These are phyloP conservation scores for Eucalyptus urophylla DNA, from an alignment of 345 rosid species.

Conservation along the genomic window DNA sequence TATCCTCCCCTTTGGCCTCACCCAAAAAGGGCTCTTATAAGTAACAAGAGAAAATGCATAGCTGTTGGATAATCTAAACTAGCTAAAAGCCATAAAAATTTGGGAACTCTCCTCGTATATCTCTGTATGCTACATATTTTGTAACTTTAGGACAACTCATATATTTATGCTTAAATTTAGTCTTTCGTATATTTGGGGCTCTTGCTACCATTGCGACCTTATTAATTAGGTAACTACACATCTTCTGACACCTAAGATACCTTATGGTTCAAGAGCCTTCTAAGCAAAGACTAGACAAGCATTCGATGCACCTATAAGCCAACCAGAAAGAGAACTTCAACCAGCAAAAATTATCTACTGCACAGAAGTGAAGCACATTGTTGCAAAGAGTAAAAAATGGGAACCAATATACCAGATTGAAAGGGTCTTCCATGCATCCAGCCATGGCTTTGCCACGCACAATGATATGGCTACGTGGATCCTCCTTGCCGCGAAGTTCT, in stretches of 20 bases:
- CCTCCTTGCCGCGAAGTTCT: too few relatives aligned
- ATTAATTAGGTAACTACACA: background rate
- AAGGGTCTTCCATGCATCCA: conserved; percentile 75
- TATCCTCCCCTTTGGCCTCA: background rate
- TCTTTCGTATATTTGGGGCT: background rate
- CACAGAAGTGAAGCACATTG: background rate
- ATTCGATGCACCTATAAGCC: background rate
- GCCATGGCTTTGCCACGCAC: conserved; percentile 35
- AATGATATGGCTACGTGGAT: too few relatives aligned
- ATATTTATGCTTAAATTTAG: background rate
- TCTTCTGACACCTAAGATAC: background rate
- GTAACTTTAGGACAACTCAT: background rate
- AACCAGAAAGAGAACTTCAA: background rate
- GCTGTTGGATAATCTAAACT: background rate
- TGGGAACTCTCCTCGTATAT: background rate
- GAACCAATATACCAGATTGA: conserved; percentile 56
- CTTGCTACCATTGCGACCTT: background rate
- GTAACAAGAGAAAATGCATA: background rate
- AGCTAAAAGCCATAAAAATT: background rate
- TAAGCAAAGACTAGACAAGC: background rate
- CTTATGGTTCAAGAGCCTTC: background rate
- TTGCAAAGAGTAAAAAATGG: background rate
- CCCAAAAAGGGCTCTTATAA: background rate
- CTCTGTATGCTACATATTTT: background rate
- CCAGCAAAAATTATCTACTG: background rate